A percentile compares a stretch with the other conserved stretches of the same genome.
These are phyloP conservation scores for Sanghuangporus sanghuang DNA, from an alignment of 1,284 basidiomycete species.

Conservation along the genomic window DNA sequence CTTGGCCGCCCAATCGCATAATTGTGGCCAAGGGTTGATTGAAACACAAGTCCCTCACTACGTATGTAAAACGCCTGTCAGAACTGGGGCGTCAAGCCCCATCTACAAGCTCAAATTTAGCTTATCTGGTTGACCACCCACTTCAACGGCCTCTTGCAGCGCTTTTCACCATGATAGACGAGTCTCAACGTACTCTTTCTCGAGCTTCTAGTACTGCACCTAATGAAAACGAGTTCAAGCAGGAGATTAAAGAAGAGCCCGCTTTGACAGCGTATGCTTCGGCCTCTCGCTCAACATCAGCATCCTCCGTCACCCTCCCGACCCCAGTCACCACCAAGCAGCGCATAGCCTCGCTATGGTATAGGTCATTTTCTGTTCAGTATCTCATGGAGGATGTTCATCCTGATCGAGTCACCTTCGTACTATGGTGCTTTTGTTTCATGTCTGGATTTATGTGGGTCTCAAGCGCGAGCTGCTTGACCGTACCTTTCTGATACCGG, in stretches of 20 bases:
- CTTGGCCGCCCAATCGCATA: neutral
- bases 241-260: neutral
- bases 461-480: conserved; percentile 24
- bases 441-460: conserved; percentile 77
- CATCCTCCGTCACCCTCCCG: neutral
- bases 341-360: neutral
- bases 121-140: neutral
- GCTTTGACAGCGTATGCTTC: neutral
- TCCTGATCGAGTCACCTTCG: conserved; percentile 47
- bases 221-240: neutral
- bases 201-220: neutral
- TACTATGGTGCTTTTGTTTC: conserved; percentile 74
- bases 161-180: neutral
- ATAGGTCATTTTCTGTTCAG: neutral
- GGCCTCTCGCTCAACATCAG: neutral
- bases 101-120: neutral
- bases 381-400: conserved; percentile 54
- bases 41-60: neutral
- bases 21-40: neutral
- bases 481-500: neutral
- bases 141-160: neutral
- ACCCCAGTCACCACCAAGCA: neutral
- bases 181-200: neutral
- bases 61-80: neutral
- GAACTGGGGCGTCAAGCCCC: neutral